Conservation (phyloP, 75 land plant genomes). For the Picea sitchensis region DNA sequence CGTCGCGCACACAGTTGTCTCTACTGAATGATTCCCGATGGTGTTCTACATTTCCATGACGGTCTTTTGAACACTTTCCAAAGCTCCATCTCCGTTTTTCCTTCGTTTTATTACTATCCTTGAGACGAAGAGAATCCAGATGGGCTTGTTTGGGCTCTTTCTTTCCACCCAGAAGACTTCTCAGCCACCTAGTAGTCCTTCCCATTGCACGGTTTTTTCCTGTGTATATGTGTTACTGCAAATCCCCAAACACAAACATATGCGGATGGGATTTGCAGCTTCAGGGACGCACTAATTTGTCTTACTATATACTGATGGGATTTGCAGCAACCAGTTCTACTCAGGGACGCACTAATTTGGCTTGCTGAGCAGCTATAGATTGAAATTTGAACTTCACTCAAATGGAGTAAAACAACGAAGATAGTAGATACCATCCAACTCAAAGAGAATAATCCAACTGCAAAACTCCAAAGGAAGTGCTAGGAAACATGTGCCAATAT, state of each 20-base stretch:
- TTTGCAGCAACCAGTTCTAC: neutral
- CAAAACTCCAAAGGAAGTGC: slow-evolving; percentile 3
- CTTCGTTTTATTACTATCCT: neutral
- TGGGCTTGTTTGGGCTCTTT: slow-evolving; percentile 5
- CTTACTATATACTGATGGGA: neutral
- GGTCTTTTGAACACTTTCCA: neutral
- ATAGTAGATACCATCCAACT: too few relatives aligned
- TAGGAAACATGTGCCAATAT: slow-evolving; percentile 4
- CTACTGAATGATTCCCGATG: neutral
- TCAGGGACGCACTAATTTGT: slow-evolving; percentile 2
- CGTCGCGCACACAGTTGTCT: neutral
- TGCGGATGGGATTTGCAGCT: neutral
- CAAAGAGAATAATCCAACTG: slow-evolving; percentile 9
- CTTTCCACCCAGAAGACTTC: slow-evolving; percentile 12
- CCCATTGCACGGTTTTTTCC: neutral
- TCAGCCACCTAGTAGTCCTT: slow-evolving; percentile 14
- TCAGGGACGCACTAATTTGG: slow-evolving; percentile 3
- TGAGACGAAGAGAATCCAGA: neutral
- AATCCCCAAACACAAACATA: too few relatives aligned
- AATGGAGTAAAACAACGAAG: neutral
- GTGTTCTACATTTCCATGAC: neutral
- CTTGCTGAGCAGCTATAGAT: neutral
- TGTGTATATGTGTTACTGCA: too few relatives aligned
- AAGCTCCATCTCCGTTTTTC: slow-evolving; percentile 11
- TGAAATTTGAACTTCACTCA: neutral